Conservation (phyloP, 495 filamentous ascomycete species). For the Acidomyces sp. region DNA sequence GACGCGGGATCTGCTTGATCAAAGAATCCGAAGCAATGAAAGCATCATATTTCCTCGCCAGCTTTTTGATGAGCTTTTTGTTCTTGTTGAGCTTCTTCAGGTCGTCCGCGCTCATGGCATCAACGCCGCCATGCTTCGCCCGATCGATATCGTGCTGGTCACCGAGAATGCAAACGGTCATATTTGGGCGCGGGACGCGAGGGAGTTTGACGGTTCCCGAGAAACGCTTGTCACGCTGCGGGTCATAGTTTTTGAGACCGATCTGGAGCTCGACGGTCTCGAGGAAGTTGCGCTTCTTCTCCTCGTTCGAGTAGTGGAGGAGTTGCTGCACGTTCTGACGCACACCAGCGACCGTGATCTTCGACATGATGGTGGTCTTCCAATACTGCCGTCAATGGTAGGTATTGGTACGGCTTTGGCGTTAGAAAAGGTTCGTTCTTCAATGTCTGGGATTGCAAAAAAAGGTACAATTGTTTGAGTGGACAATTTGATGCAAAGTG, state of each 20-base stretch:
- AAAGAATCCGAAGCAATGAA: constrained; percentile 91
- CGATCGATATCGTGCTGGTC: constrained; percentile 99
- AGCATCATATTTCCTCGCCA: constrained; percentile 98
- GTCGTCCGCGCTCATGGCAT: constrained; percentile 95
- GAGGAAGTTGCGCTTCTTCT: constrained; percentile 99
- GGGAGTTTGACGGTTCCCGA: constrained; percentile 94
- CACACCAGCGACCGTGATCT: constrained; percentile 28
- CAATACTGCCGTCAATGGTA: constrained; percentile 9
- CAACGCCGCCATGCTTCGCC: constrained; percentile 93
- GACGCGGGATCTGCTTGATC: constrained; percentile 99
- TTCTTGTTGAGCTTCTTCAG: constrained; percentile 99
- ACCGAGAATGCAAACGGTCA: constrained; percentile 94
- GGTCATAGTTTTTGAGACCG: constrained; percentile 99
- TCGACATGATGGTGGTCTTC: constrained; percentile 27
- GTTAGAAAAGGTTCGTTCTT: too few species aligned
- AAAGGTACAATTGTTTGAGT: not conserved
- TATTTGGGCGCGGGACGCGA: constrained; percentile 76
- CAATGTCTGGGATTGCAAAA: too few species aligned
- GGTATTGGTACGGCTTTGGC: constrained; percentile 24
- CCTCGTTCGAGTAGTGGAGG: constrained; percentile 50
- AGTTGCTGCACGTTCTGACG: constrained; percentile 23
- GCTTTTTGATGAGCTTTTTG: constrained; percentile 99
- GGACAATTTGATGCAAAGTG: not conserved
- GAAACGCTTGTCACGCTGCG: constrained; percentile 99
- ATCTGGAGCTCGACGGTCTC: constrained; percentile 94